phyloP scores from a whole-genome alignment of 768 basidiomycete genomes.

The Coprinellus micaceus region DNA sequence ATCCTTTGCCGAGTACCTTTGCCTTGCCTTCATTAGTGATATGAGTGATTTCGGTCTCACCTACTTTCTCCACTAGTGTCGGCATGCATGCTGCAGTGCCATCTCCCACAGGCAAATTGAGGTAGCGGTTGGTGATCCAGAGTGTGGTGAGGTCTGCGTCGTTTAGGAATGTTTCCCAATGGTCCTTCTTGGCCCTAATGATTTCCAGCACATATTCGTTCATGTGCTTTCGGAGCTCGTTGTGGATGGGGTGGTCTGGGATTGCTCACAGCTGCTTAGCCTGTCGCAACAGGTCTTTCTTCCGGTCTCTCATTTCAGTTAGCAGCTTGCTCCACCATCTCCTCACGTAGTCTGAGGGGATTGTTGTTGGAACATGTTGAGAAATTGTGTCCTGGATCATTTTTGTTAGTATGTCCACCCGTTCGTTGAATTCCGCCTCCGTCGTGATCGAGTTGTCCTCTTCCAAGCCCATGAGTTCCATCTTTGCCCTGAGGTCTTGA shows the following conservation, averaged over 20 bases:
- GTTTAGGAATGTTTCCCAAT: slow-evolving; percentile 29
- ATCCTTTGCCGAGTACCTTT: slow-evolving; percentile 15
- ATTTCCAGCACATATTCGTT: slow-evolving; percentile 18
- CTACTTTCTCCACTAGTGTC: slow-evolving; percentile 10
- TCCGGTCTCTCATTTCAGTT: slow-evolving; percentile 9
- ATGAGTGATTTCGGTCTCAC: neutral
- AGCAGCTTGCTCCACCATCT: slow-evolving; percentile 27
- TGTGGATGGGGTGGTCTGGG: slow-evolving; percentile 21
- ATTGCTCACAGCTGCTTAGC: slow-evolving; percentile 7
- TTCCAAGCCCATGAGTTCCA: neutral
- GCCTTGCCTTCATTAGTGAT: slow-evolving; percentile 25
- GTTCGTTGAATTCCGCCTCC: neutral
- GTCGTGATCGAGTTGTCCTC: neutral
- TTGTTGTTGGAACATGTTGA: neutral
- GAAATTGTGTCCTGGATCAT: slow-evolving; percentile 11
- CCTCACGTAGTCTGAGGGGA: slow-evolving; percentile 5
- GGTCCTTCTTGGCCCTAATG: slow-evolving; percentile 17
- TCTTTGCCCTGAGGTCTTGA: slow-evolving; percentile 15
- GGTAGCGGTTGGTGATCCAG: slow-evolving; percentile 24
- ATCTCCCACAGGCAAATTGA: slow-evolving; percentile 18
- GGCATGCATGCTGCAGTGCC: slow-evolving; percentile 25
- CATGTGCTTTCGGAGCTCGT: slow-evolving; percentile 6
- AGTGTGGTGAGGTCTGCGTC: slow-evolving; percentile 10
- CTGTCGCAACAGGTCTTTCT: slow-evolving; percentile 11
- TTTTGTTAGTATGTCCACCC: slow-evolving; percentile 2